These are phyloP conservation scores for Protea cynaroides DNA, from an alignment of 164 flowering plant genomes.

Conservation along the genomic window DNA sequence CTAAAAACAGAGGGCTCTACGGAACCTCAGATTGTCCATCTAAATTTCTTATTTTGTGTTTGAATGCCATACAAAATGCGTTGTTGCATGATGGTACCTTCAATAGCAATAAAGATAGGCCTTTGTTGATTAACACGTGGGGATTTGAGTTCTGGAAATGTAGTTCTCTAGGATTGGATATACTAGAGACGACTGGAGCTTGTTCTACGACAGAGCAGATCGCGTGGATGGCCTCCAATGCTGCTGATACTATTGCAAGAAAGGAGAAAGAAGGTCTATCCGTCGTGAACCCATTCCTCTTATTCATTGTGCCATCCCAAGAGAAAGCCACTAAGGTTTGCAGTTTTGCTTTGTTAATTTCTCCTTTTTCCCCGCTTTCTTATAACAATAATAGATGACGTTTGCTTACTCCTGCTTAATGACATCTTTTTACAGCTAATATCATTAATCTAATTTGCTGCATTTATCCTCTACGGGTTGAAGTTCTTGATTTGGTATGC, in stretches of 20 bases:
- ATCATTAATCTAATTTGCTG: not conserved
- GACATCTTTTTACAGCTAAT: not conserved
- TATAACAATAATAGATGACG: not conserved
- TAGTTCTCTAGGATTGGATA: conserved; percentile 47
- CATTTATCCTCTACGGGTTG: not conserved
- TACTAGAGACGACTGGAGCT: conserved; percentile 55
- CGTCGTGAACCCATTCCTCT: conserved; percentile 51
- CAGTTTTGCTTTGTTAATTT: not conserved
- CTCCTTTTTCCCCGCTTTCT: no score
- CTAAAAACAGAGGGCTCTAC: conserved; percentile 9
- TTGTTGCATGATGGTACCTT: conserved; percentile 28
- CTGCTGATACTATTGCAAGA: conserved; percentile 62
- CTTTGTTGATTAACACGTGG: conserved; percentile 56
- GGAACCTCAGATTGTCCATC: conserved; percentile 42
- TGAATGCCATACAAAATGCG: conserved; percentile 59
- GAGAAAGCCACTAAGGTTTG: conserved; percentile 68
- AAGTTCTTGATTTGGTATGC: not conserved
- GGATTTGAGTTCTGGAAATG: conserved; percentile 78
- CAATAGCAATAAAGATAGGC: conserved; percentile 23
- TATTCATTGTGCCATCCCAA: conserved; percentile 68
- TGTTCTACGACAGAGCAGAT: conserved; percentile 54
- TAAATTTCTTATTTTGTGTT: conserved; percentile 64
- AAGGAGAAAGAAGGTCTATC: conserved; percentile 58
- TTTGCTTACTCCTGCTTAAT: not conserved
- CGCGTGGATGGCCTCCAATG: conserved; percentile 75